A percentile compares a stretch with the other conserved stretches of the same genome.
phyloP scores from a whole-genome alignment of 495 filamentous ascomycete genomes.

The Rhizodiscina lignyota region DNA sequence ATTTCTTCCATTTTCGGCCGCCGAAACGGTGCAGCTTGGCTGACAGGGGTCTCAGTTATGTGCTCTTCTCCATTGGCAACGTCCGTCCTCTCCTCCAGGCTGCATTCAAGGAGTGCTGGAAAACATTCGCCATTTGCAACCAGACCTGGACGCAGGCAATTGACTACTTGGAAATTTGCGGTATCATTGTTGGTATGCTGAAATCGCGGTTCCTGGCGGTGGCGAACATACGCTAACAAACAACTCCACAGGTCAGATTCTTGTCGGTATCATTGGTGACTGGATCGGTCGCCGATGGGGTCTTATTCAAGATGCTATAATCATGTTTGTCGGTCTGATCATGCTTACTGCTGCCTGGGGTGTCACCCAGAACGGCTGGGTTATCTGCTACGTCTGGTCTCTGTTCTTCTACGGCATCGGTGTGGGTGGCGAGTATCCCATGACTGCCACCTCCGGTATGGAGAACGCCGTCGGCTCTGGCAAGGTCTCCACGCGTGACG shows the following conservation, averaged over 20 bases:
- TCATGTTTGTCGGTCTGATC: constrained; percentile 79
- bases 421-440: constrained; percentile 88
- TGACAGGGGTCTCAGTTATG: too few species aligned
- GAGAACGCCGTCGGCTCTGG: constrained; percentile 76
- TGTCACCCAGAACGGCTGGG: constrained; percentile 66
- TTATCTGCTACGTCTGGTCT: constrained; percentile 82
- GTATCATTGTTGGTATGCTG: constrained; percentile 72
- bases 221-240: neutral
- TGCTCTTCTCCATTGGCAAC: constrained; percentile 89
- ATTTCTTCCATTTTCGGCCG: constrained; percentile 2
- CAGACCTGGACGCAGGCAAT: constrained; percentile 59
- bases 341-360: constrained; percentile 85
- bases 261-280: constrained; percentile 48
- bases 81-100: constrained; percentile 56
- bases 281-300: constrained; percentile 74
- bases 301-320: constrained; percentile 77
- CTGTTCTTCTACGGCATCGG: constrained; percentile 84
- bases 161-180: constrained; percentile 70
- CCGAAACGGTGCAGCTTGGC: too few species aligned
- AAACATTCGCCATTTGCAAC: constrained; percentile 42
- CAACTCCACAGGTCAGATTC: constrained; percentile 21
- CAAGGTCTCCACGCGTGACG: constrained; percentile 70
- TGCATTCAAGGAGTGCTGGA: constrained; percentile 62
- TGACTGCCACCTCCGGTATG: constrained; percentile 91
- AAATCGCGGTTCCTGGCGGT: too few species aligned